Base-by-base conservation (phyloP, 768 basidiomycete species). In the Dioszegia hungarica region DNA sequence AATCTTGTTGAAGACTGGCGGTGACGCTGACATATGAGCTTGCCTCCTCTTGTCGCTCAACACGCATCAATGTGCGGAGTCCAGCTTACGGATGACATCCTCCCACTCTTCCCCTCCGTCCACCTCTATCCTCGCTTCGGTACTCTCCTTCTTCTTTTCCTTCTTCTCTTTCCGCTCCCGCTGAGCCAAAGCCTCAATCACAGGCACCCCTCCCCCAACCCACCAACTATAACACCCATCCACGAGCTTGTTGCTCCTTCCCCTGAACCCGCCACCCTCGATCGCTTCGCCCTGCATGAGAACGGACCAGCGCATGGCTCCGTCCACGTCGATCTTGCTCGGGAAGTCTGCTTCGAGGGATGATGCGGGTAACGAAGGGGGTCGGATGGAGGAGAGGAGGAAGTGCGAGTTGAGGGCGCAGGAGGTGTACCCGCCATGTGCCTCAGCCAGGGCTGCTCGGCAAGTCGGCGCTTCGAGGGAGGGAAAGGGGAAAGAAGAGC, bases 171-270 rank as follows among this genome's bases (percentile, higher is more conserved):
- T 31, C 34, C 54, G 51, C 56, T 66, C 65, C 31, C 63, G 46
- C 52, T 56, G 51, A 12, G 62, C 47, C 52, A 74, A 39, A 25
- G 82, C 84, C 56, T 89, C 88, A 0, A 95, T 77, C 8, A 97
- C 77, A 0, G 82, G 80, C 70, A 95, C 89, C 15, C 87, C 82
- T 0, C 93, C 93, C 1, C 90, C 95, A 22, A 90, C 89, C 95
- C 94, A 99, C 95, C 95, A 99, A n/a, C 88, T 86, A 76, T 99
- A 99, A 76, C 95, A 99, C 3, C 94, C 95, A 67, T 99, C 95
- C 0, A 99, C 94, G n/a, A 99, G 82, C 75, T 99, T 99, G 74
- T 98, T 99, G 62, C 90, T 90, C 51, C 95, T 80, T 0, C 95
- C 95, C 54, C 81, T 82, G 77, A 99, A 98, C 1, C 95, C 95